A percentile compares a stretch with the other conserved stretches of the same genome.
Conservation (phyloP, 2,329 filamentous ascomycete species). For the Colletotrichum musae region DNA sequence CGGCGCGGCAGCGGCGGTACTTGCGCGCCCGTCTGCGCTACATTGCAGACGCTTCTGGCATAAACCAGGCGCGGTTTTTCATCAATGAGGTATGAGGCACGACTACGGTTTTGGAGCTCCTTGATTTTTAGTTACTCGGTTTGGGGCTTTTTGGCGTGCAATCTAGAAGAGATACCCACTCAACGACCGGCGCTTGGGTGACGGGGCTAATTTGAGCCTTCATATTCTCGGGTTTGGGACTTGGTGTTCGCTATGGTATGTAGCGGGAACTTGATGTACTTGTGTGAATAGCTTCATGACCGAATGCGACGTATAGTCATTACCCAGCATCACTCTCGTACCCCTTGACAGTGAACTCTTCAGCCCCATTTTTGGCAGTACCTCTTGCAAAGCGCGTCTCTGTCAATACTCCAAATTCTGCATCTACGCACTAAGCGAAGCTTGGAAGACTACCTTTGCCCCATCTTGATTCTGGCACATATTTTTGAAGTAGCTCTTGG, state of each 20-base stretch:
- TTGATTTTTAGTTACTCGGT: not conserved
- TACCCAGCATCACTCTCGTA: not conserved
- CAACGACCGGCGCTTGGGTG: conserved; percentile 18
- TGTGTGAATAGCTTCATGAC: not conserved
- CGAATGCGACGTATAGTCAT: not conserved
- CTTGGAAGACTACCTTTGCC: too few species aligned
- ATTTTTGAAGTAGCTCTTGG: too few species aligned
- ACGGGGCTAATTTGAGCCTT: conserved; percentile 27
- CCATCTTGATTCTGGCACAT: too few species aligned
- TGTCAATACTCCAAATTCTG: too few species aligned
- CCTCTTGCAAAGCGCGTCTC: too few species aligned
- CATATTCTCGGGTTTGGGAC: conserved; percentile 11
- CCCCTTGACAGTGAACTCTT: too few species aligned
- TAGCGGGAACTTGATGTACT: not conserved
- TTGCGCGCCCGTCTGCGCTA: conserved; percentile 41
- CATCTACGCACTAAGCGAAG: too few species aligned
- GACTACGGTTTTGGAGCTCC: not conserved
- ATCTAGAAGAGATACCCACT: conserved; percentile 15
- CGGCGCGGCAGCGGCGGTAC: conserved; percentile 41
- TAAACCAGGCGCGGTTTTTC: conserved; percentile 43
- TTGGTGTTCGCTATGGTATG: not conserved
- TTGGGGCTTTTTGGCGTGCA: not conserved
- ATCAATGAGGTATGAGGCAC: conserved; percentile 30
- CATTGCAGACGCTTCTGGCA: conserved; percentile 43
- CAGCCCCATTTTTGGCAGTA: too few species aligned